phyloP scores from a whole-genome alignment of 768 basidiomycete genomes.

The Amylocystis lapponica region DNA sequence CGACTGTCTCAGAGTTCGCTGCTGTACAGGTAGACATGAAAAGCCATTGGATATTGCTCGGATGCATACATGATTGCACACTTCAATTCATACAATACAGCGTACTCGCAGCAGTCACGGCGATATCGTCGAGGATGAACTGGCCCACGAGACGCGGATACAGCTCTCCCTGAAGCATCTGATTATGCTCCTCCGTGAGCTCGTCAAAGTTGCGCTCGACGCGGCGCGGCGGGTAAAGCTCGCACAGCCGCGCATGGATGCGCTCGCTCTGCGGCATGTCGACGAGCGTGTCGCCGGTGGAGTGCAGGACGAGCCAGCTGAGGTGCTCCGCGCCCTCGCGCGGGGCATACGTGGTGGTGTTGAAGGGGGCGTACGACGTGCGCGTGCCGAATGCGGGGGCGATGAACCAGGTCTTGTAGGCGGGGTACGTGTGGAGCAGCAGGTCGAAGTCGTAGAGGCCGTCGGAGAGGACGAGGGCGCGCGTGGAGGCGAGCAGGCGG shows the following conservation, averaged over 20 bases:
- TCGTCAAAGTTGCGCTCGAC: conserved; percentile 11
- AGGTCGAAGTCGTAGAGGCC: conserved; percentile 74
- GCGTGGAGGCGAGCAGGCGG: conserved; percentile 37
- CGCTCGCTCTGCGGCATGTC: conserved; percentile 54
- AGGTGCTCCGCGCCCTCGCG: conserved; percentile 32
- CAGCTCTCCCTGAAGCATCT: conserved; percentile 9
- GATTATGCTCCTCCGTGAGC: conserved; percentile 14
- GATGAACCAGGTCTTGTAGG: conserved; percentile 69
- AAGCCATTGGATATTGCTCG: too few relatives aligned
- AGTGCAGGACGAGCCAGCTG: conserved; percentile 72
- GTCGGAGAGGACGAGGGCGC: conserved; percentile 60
- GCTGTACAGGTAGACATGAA: too few relatives aligned
- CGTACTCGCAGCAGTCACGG: too few relatives aligned
- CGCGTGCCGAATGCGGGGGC: conserved; percentile 51
- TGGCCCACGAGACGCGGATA: conserved; percentile 15
- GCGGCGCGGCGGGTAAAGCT: conserved; percentile 14
- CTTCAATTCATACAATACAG: too few relatives aligned
- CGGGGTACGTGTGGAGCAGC: conserved; percentile 57
- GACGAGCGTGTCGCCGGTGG: conserved; percentile 63
- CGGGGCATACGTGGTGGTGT: conserved; percentile 37
- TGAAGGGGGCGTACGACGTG: conserved; percentile 43
- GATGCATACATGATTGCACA: too few relatives aligned
- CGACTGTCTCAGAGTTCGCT: too few relatives aligned
- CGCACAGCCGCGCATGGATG: conserved; percentile 51
- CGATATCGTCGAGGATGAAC: conserved; percentile 6